phyloP scores from a whole-genome alignment of 148 eudicot genomes.

The Vaccinium myrtillus region DNA sequence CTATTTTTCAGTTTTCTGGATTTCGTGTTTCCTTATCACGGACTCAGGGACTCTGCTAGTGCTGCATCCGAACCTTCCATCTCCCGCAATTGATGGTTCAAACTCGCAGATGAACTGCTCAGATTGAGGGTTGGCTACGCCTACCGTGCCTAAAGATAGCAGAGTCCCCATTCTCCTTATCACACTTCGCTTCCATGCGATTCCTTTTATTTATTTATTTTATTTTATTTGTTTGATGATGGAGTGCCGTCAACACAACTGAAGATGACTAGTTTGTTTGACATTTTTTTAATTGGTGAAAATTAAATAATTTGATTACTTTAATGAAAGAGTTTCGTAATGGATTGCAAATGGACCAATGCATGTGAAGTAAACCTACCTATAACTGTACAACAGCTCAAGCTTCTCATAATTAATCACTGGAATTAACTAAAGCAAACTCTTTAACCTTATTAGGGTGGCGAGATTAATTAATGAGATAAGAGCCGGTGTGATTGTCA shows the following conservation, averaged over 20 bases:
- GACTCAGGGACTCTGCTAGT: no score
- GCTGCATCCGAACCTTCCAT: no score
- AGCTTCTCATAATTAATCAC: background rate
- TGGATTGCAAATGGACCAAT: background rate
- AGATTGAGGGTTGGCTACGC: no score
- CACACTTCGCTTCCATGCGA: background rate
- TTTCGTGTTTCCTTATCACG: background rate
- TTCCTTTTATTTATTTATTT: background rate
- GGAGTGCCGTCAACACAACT: background rate
- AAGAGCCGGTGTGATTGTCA: background rate
- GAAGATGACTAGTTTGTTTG: background rate
- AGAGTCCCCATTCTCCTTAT: no score
- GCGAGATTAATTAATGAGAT: background rate
- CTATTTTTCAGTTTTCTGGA: background rate
- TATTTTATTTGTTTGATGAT: background rate
- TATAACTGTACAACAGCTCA: background rate
- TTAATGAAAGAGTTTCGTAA: background rate
- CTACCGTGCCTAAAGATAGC: no score
- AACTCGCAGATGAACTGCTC: no score
- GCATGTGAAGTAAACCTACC: background rate
- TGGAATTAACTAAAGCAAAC: background rate
- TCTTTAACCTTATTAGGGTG: slow-evolving; percentile 1
- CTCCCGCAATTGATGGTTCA: no score
- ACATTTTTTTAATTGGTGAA: background rate
- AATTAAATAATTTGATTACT: background rate